Evolutionary conservation across 2,329 filamentous ascomycete genomes (phyloP), one percentile per base, ranked within the genome.

Genomic region (Phyllosticta citribraziliensis): DNA sequence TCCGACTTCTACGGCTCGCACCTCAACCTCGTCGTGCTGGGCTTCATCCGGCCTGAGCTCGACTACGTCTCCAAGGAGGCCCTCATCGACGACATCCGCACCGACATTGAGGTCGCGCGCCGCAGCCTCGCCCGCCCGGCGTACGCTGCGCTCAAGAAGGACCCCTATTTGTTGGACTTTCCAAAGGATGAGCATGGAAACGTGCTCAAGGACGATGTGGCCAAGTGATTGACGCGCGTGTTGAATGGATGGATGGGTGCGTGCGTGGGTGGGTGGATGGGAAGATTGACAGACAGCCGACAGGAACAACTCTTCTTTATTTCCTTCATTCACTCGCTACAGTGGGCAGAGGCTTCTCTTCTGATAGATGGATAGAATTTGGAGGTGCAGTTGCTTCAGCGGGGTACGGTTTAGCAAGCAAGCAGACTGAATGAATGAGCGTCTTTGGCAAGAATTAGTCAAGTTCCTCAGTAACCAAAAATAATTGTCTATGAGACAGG

Each of bases 1-100:
- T 77, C 80, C 50, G 91, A 97, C 72, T 99, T 99, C 73, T 97
- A 97, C 76, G 89, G 84, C 64, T 83, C 82, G 5, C 83, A 85
- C 66, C 88, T 97, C 79, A 86, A 90, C 52, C 78, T 97, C 17
- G 74, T 91, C 24, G 85, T 99, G 56, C 74, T 93, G 64, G 94
- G 92, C 30, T 97, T 90, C 74, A 91, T 99, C 64, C 83, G 94
- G 58, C 87, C 90, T 9, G 94, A 97, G 76, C 86, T 83, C 71
- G 90, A 97, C 77, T 99, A 99, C 76, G 84, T 86, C 63, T 87
- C 84, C 64, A 80, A 91, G 67, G 92, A 97, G 65, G 88, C 87
- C 35, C 79, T 97, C 70, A 84, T 97, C 53, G 84, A 87, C 68
- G 94, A 99, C 76, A 99, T 99, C 71, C 83, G 84, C 70, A 83